Base-by-base conservation (phyloP, 805 yeast genomes). In the Cyberlindnera maritima region DNA sequence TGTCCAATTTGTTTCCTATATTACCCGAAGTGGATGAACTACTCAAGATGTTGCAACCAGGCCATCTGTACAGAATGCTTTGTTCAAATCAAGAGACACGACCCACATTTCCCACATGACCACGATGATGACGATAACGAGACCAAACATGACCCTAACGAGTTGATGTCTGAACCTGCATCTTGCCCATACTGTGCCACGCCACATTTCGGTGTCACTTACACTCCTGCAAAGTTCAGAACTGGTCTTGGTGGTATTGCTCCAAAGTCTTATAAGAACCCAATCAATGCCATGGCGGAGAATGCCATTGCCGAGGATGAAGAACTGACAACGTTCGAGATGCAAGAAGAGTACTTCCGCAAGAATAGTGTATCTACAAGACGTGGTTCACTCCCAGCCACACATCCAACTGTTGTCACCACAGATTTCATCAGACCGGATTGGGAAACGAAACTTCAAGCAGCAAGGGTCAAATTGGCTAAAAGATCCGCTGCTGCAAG, bases 11-110 rank as follows among this genome's bases (percentile, higher is more conserved):
- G 99, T 62, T 92, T 92, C 63, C 73, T 94, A 10, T 88, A 77
- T 61, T 90, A 84, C 65, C 97, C 98, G 1, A 74, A 77, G 23
- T 78, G 80, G 57, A 66, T 91, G 51, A 94, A 94, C 67, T 65
- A 76, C 44, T 84, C 96, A 9, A 74, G 96, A 38, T 92, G 99
- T 65, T 92, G 99, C 64, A 77, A 79, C 41, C 98, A 92, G 64
- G 91, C 96, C 2, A 90, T 92, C 18, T 94, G 99, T 67, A 78
- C 96, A 2, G 98, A 92, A 67, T 92, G 99, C 63, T 94, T 92
- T 76, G 97, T 92, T 11, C 97, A 92, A 65, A 90, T 92, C 63
- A 89, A 88, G 64, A 76, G 99, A 43, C 69, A 82, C 29, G 96
- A 88, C 11, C 98, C 99, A 0, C 98, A 92, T 67, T 88, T 90